A percentile compares a stretch with the other conserved stretches of the same genome.
These are phyloP conservation scores for Trichodelitschia bisporula DNA, from an alignment of 495 filamentous ascomycete genomes.

Conservation along the genomic window DNA sequence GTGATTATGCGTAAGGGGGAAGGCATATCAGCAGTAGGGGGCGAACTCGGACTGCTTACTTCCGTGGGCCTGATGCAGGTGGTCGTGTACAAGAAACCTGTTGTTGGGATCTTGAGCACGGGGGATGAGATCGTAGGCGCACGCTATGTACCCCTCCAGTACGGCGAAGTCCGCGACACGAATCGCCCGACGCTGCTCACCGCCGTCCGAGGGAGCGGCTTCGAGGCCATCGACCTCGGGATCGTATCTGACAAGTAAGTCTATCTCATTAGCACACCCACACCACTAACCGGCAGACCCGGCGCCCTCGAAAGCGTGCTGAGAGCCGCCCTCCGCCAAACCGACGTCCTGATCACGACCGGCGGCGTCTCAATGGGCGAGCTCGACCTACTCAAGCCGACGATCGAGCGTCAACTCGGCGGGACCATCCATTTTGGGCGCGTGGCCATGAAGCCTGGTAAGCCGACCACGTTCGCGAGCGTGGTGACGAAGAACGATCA, in stretches of 20 bases:
- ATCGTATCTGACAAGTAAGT: constrained; percentile 53
- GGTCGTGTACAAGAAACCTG: constrained; percentile 48
- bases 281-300: constrained; percentile 13
- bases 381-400: constrained; percentile 89
- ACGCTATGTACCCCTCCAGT: constrained; percentile 36
- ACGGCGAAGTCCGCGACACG: constrained; percentile 79
- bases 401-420: constrained; percentile 70
- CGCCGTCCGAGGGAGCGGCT: constrained; percentile 50
- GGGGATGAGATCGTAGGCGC: constrained; percentile 73
- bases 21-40: constrained; percentile 57
- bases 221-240: constrained; percentile 60
- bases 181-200: constrained; percentile 72
- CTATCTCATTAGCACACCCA: neutral
- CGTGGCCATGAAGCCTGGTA: constrained; percentile 93
- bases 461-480: constrained; percentile 91
- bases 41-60: constrained; percentile 73
- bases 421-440: constrained; percentile 94
- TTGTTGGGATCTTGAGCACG: constrained; percentile 75
- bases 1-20: constrained; percentile 52
- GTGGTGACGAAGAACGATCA: constrained; percentile 31
- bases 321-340: constrained; percentile 40
- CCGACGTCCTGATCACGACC: constrained; percentile 74
- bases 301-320: constrained; percentile 56
- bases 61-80: constrained; percentile 57
- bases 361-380: constrained; percentile 98